Percentiles rank a stretch among this genome's conserved stretches.
phyloP scores from a whole-genome alignment of 1,284 basidiomycete genomes.

The Rhodotorula sp. region DNA sequence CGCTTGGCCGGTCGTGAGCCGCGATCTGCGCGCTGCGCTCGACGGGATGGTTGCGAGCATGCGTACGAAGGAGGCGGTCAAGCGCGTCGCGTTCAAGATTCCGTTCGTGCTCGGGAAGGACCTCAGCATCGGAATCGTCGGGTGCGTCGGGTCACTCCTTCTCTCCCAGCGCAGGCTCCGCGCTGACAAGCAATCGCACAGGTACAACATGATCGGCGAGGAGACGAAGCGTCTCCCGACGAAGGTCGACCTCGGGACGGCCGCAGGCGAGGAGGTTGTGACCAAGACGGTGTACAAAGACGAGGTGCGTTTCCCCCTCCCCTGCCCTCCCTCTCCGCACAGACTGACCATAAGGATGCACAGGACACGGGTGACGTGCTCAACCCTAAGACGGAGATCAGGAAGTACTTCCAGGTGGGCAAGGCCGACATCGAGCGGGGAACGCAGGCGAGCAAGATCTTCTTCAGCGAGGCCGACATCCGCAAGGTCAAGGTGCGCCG shows the following conservation, averaged over 20 bases:
- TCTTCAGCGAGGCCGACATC: conserved; percentile 83
- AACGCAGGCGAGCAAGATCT: conserved; percentile 59
- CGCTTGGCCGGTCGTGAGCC: conserved; percentile 26
- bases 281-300: conserved; percentile 74
- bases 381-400: conserved; percentile 51
- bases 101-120: conserved; percentile 77
- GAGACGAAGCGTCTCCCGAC: conserved; percentile 77
- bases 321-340: no score
- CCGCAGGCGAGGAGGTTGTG: conserved; percentile 71
- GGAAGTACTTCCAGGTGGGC: conserved; percentile 49
- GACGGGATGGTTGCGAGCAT: conserved; percentile 49
- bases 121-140: conserved; percentile 86
- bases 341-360: fast-evolving
- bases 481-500: conserved; percentile 63
- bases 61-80: conserved; percentile 67
- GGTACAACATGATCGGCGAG: conserved; percentile 81
- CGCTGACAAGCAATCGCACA: conserved; percentile 60
- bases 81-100: conserved; percentile 80
- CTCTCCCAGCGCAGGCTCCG: conserved; percentile 61
- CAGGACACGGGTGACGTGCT: conserved; percentile 34
- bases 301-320: conserved; percentile 57
- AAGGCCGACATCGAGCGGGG: conserved; percentile 32
- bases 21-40: conserved; percentile 30
- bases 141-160: conserved; percentile 57
- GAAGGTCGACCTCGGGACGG: conserved; percentile 76